Percentiles rank a stretch among this genome's conserved stretches.
phyloP scores from a whole-genome alignment of 2,329 filamentous ascomycete species.

The Parascedosporium putredinis region DNA sequence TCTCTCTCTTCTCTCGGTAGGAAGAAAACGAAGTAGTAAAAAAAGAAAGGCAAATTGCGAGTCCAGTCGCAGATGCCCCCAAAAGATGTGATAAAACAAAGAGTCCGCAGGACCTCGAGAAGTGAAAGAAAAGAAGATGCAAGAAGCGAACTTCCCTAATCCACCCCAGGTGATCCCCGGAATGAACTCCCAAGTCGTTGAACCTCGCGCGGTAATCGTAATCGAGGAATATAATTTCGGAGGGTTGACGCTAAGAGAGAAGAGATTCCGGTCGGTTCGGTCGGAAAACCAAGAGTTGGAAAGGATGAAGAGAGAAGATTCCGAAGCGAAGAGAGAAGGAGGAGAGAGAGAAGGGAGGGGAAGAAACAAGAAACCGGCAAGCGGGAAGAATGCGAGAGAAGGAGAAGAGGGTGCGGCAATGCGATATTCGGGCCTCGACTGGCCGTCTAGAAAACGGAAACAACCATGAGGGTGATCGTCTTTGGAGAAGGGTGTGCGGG shows the following conservation, averaged over 20 bases:
- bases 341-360: not conserved
- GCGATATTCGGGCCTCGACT: not conserved
- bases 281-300: constrained; percentile 4
- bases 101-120: not conserved
- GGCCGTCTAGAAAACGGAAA: constrained; percentile 7
- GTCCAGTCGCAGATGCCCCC: not conserved
- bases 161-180: constrained; percentile 1
- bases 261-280: not conserved
- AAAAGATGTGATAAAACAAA: constrained; percentile 8
- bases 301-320: constrained; percentile 1
- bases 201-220: constrained; percentile 5
- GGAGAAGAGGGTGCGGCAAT: not conserved
- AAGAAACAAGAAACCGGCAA: not conserved
- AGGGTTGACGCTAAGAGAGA: not conserved
- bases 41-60: not conserved
- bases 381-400: not conserved
- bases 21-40: constrained; percentile 35
- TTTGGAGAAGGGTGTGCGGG: not conserved
- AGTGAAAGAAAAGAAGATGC: not conserved
- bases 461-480: constrained; percentile 4
- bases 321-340: constrained; percentile 5
- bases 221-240: constrained; percentile 5
- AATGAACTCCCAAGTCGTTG: not conserved
- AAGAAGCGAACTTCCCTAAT: not conserved
- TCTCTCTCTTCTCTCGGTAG: constrained; percentile 11